Evolutionary conservation across 345 rosid species (phyloP), one percentile per base, ranked within the genome.

Genomic region (Eutrema yunnanense): DNA sequence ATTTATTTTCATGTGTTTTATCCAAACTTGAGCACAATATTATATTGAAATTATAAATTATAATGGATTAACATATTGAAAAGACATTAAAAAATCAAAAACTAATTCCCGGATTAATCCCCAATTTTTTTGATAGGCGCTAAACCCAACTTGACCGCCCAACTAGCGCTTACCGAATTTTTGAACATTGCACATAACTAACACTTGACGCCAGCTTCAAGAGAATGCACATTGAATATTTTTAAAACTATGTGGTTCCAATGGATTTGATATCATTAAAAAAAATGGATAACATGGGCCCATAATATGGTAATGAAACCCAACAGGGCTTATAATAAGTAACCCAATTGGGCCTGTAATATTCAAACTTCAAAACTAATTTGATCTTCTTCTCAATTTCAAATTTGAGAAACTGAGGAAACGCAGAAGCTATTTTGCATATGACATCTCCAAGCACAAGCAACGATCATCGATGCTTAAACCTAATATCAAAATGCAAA

Each of bases 371-470:
- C 9, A 6, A 30, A 54, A 8, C 43, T 6, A 2, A 46, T 71
- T 40, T n/a, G 2, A 61, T 50, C 60, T 7, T 47, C 67, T 30
- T 33, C 55, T 43, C 46, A 16, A 10, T 38, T 12, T 37, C 38
- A 53, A 44, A 9, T 2, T 4, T 22, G 46, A 72, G 11, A 37
- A 55, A 22, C 14, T 9, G 4, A 22, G 7, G 22, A 14, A 32
- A 27, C 13, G 3, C 30, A 8, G 11, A 4, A 36, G 8, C 4
- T 8, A 36, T 46, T 46, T 3, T 4, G 8, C 43, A n/a, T 33
- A 85, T 87, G 92, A 80, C 74, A 73, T 81, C 89, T 65, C 57
- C 81, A 53, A 81, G 71, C 68, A 77, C 82, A 79, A 61, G 66
- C 44, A 80, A 77, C 62, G 56, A 64, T 6, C 85, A 82, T 73